Percentiles rank a stretch among this genome's conserved stretches.
These are phyloP conservation scores for Ganoderma meredithae DNA, from an alignment of 1,284 basidiomycete genomes.

Conservation along the genomic window DNA sequence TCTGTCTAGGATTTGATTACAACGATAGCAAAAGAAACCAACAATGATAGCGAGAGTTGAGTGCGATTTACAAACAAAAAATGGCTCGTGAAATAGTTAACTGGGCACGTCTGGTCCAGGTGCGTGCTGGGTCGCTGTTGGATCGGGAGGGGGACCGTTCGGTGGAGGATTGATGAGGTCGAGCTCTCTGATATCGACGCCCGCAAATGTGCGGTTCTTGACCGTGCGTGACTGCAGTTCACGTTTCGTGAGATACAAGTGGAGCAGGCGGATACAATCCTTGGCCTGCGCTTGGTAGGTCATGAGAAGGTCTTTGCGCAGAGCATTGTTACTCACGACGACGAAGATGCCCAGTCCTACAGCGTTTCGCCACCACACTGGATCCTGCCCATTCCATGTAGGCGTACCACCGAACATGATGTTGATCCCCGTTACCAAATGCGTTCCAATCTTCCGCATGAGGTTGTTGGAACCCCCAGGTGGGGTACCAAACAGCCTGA, in stretches of 20 bases:
- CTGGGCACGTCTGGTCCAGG: neutral
- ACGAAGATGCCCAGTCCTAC: conserved; percentile 74
- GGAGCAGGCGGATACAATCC: conserved; percentile 69
- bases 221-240: conserved; percentile 72
- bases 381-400: conserved; percentile 70
- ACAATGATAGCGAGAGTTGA: neutral
- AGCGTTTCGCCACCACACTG: conserved; percentile 82
- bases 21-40: neutral
- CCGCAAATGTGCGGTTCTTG: conserved; percentile 73
- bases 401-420: conserved; percentile 62
- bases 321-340: conserved; percentile 51
- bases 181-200: conserved; percentile 67
- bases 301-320: neutral
- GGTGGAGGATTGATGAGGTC: conserved; percentile 58
- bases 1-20: conserved; percentile 4
- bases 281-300: conserved; percentile 53
- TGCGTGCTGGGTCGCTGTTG: neutral
- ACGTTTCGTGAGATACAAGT: conserved; percentile 71
- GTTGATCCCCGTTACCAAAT: conserved; percentile 49
- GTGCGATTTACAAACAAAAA: neutral
- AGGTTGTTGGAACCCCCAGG: conserved; percentile 19
- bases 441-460: conserved; percentile 34
- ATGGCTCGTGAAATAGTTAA: neutral
- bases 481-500: conserved; percentile 26
- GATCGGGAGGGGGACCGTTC: neutral